Conservation (phyloP, 768 basidiomycete genomes). For the Chlorophyllum brunneum region DNA sequence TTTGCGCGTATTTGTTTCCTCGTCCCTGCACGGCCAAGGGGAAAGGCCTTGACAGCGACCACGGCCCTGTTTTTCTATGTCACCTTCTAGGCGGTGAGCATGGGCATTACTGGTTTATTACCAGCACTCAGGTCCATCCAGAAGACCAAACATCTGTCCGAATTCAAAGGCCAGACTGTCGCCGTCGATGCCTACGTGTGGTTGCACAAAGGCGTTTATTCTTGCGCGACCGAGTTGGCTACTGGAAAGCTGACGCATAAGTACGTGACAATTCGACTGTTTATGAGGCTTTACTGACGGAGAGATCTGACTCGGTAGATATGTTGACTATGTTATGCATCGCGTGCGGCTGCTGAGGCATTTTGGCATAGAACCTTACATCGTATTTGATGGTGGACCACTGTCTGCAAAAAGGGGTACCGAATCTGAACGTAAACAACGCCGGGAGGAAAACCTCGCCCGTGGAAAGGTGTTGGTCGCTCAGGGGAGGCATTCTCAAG, state of each 20-base stretch:
- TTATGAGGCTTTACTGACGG: background rate
- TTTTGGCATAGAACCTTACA: conserved; percentile 79
- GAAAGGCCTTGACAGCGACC: conserved; percentile 8
- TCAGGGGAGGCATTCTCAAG: conserved; percentile 77
- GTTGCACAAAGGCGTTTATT: conserved; percentile 85
- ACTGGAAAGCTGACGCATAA: conserved; percentile 79
- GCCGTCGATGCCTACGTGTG: conserved; percentile 96
- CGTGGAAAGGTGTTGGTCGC: conserved; percentile 68
- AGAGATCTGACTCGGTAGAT: conserved; percentile 43
- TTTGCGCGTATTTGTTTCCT: background rate
- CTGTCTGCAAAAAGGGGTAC: conserved; percentile 93
- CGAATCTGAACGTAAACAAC: conserved; percentile 72
- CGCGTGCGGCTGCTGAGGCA: conserved; percentile 83
- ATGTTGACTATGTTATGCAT: conserved; percentile 96
- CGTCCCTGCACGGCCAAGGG: conserved; percentile 1
- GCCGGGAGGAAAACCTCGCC: conserved; percentile 72
- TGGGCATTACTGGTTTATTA: conserved; percentile 92
- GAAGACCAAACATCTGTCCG: conserved; percentile 68
- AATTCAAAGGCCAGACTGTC: conserved; percentile 79
- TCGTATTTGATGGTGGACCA: conserved; percentile 96
- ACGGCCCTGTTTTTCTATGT: conserved; percentile 8
- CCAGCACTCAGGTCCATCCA: conserved; percentile 91
- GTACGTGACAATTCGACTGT: conserved; percentile 53
- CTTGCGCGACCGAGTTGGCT: conserved; percentile 88
- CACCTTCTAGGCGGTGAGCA: conserved; percentile 24